A percentile compares a stretch with the other conserved stretches of the same genome.
Conservation (phyloP, 495 filamentous ascomycete species). For the Penicillium coprophilum region DNA sequence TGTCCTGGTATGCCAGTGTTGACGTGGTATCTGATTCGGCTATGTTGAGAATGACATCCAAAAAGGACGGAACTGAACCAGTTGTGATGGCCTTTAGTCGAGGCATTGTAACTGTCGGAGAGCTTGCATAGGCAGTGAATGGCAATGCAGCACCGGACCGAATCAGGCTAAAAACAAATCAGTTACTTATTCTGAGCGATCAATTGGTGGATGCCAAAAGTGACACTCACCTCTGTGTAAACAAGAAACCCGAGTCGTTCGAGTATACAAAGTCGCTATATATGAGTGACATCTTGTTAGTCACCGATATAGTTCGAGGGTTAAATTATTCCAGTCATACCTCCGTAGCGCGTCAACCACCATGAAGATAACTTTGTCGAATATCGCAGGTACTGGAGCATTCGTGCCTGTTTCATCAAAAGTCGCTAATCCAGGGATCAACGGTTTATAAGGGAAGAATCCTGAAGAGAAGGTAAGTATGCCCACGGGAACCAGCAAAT, state of each 20-base stretch:
- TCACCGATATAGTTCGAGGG: neutral
- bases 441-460: conserved; percentile 97
- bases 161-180: conserved; percentile 64
- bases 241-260: conserved; percentile 75
- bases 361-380: conserved; percentile 94
- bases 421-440: conserved; percentile 77
- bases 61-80: conserved; percentile 91
- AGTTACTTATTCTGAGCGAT: conserved; percentile 5
- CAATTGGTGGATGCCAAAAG: neutral
- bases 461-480: conserved; percentile 83
- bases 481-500: conserved; percentile 73
- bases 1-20: conserved; percentile 83
- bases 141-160: conserved; percentile 77
- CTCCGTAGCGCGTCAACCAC: conserved; percentile 93
- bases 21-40: conserved; percentile 90
- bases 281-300: conserved; percentile 16
- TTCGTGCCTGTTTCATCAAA: conserved; percentile 51
- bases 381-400: conserved; percentile 52
- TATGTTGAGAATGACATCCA: conserved; percentile 96
- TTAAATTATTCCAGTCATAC: conserved; percentile 42
- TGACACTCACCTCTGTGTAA: conserved; percentile 74
- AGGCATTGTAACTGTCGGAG: conserved; percentile 98
- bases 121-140: conserved; percentile 93
- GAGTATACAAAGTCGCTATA: conserved; percentile 95
- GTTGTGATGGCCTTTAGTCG: conserved; percentile 97